Base-by-base conservation (phyloP, 176 grass and related monocot species). In the Aegilops speltoides region DNA sequence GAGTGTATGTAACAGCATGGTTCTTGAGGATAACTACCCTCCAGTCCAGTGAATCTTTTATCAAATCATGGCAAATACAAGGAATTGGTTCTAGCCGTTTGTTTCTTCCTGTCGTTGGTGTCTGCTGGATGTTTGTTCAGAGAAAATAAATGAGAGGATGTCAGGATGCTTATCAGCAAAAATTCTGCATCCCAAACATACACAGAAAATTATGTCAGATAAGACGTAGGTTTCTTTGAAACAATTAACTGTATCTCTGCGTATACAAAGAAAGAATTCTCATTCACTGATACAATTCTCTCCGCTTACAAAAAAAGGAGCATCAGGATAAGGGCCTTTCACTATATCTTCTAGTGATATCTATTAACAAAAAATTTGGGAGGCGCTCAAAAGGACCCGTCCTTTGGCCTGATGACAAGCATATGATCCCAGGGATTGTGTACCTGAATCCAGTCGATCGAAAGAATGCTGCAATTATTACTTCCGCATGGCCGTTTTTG, bases 381-480 rank as follows among this genome's bases (percentile, higher is more conserved):
- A 61, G 81, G 48, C 68, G n/a, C 25, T 73, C 25, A 75, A 78
- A 77, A 84, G 36, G 77, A 76, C 62, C 68, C 86, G 57, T 88
- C 82, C 77, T 81, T 86, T 59, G 50, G 70, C 77, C 78, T 68
- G 38, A 26, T 46, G 33, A 75, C 72, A 80, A 81, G 54, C 29
- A 78, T 50, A 63, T 76, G 60, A 41, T 54, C 28, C 62, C 45
- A 84, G 5, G 19, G 32, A 52, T 22, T 73, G 60, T 52, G 64
- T 65, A 59, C 40, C 80, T 54, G 50, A 54, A 54, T 54, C 85
- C 29, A 60, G 69, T 82, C 22, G 77, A 63, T 82, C 41, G 12
- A 91, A 85, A 85, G 48, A 71, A 70, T 88, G 70, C 82, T 46
- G 64, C 64, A 23, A 78, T 88, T 88, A 88, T 91, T 91, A 85